These are phyloP conservation scores for Tetracladium setigerum DNA, from an alignment of 495 filamentous ascomycete species.

Conservation along the genomic window DNA sequence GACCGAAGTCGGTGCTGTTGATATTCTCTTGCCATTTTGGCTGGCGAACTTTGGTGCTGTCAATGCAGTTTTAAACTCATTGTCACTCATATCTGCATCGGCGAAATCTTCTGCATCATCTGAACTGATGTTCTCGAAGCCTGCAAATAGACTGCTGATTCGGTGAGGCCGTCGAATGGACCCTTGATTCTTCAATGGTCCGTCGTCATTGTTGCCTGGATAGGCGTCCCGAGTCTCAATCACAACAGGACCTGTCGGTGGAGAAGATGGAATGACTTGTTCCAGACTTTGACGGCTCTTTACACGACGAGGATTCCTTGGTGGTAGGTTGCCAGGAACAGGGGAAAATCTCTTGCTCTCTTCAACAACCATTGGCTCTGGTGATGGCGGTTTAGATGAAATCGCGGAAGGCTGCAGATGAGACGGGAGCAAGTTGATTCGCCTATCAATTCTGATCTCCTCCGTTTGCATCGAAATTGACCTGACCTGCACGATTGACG, in stretches of 20 bases:
- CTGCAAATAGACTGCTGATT: constrained; percentile 79
- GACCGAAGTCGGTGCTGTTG: constrained; percentile 16
- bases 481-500: constrained; percentile 37
- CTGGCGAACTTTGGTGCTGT: constrained; percentile 44
- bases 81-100: constrained; percentile 56
- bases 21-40: constrained; percentile 30
- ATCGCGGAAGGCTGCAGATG: constrained; percentile 71
- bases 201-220: constrained; percentile 78
- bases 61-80: constrained; percentile 55
- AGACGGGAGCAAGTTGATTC: constrained; percentile 63
- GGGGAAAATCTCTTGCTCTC: constrained; percentile 38
- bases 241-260: constrained; percentile 27
- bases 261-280: constrained; percentile 38
- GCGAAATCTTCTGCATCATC: constrained; percentile 50
- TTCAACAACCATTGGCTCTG: constrained; percentile 22
- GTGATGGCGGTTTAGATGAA: constrained; percentile 46
- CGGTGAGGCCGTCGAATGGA: constrained; percentile 61
- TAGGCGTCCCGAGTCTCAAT: constrained; percentile 55
- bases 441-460: constrained; percentile 69
- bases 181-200: constrained; percentile 53
- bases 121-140: constrained; percentile 58
- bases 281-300: constrained; percentile 34
- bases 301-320: constrained; percentile 43
- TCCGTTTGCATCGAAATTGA: constrained; percentile 84
- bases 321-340: constrained; percentile 40